A percentile compares a stretch with the other conserved stretches of the same genome.
Evolutionary conservation across 495 filamentous ascomycete species (phyloP).

Genomic region (Aspergillus carlsbadensis): DNA sequence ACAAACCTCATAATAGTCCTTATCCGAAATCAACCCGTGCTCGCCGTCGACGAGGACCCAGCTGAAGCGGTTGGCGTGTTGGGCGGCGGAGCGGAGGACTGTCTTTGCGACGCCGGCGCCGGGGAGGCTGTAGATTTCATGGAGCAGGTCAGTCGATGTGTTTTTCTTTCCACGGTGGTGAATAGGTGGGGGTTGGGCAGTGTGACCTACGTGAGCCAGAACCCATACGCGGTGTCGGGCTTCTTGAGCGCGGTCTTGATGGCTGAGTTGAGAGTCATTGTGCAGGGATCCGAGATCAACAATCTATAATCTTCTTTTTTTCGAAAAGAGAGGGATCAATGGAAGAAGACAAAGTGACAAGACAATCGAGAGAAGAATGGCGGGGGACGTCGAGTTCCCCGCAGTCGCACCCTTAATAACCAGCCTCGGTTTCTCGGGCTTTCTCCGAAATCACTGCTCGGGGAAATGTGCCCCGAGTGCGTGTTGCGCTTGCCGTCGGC

Average conservation of each 20-base stretch:
- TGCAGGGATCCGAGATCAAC: neutral
- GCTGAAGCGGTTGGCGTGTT: constrained; percentile 30
- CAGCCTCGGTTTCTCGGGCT: constrained; percentile 5
- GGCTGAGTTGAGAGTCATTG: constrained; percentile 27
- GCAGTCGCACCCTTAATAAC: neutral
- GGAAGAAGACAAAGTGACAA: neutral
- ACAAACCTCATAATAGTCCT: constrained; percentile 19
- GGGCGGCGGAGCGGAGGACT: constrained; percentile 31
- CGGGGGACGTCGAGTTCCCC: neutral
- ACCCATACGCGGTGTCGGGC: constrained; percentile 26
- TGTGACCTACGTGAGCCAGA: constrained; percentile 40
- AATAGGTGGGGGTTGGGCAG: constrained; percentile 1
- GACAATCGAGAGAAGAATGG: neutral
- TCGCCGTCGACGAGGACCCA: constrained; percentile 81
- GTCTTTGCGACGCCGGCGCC: constrained; percentile 36
- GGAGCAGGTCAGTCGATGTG: neutral
- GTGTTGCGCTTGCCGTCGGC: neutral
- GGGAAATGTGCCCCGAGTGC: neutral
- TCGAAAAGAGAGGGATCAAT: neutral
- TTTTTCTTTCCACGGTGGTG: no score
- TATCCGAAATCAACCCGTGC: constrained; percentile 63
- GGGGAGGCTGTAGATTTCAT: constrained; percentile 25
- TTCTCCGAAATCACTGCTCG: neutral
- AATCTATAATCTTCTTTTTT: no score
- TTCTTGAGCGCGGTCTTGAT: constrained; percentile 21